Percentiles rank a stretch among this genome's conserved stretches.
phyloP scores from a whole-genome alignment of 208 protist genomes.

The Trypanosoma caninum region DNA sequence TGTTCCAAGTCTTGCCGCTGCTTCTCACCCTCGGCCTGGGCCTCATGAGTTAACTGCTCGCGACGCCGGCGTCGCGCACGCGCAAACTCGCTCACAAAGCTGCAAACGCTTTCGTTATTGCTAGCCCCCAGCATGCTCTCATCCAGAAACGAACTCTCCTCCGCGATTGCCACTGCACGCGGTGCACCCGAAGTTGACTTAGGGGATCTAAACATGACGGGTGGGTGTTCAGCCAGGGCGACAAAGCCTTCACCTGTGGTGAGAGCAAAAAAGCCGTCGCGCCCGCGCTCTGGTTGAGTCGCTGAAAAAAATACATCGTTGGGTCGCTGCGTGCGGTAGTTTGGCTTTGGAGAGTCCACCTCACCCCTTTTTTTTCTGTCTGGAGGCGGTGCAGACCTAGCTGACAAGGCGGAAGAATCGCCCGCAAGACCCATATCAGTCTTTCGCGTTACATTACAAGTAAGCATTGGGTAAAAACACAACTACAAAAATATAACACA shows the following conservation, averaged over 20 bases:
- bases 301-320: no score
- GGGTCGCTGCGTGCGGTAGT: no score
- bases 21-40: slow-evolving; percentile 5
- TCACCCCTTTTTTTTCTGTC: no score
- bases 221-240: no score
- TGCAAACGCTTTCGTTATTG: slow-evolving; percentile 32
- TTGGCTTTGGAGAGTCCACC: no score
- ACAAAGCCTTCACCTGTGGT: no score
- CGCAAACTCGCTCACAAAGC: slow-evolving; percentile 29
- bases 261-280: no score
- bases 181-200: background rate
- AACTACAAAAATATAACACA: background rate
- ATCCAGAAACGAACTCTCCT: background rate
- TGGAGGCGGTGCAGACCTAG: no score
- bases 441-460: slow-evolving; percentile 1
- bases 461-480: no score
- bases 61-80: slow-evolving; percentile 28
- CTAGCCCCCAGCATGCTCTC: slow-evolving; percentile 16
- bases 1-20: slow-evolving; percentile 35
- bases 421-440: slow-evolving; percentile 1
- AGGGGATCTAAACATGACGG: no score
- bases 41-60: slow-evolving; percentile 4
- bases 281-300: no score
- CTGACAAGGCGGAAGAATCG: no score
- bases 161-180: background rate